These are phyloP conservation scores for Penicillium sp. DNA, from an alignment of 2,329 filamentous ascomycete species.

Conservation along the genomic window DNA sequence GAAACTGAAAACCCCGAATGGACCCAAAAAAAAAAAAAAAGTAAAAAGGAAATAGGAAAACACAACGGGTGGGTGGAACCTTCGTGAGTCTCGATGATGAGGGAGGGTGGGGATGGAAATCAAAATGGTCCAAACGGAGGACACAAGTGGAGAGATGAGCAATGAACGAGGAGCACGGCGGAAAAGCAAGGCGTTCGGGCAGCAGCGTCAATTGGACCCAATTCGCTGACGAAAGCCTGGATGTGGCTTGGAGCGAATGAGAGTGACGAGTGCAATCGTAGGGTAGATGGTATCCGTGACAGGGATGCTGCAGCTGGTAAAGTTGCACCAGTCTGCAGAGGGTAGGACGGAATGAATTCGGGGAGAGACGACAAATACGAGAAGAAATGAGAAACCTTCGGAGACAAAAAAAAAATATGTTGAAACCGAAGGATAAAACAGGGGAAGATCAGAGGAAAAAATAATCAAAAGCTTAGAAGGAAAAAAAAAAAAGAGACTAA, in stretches of 20 bases:
- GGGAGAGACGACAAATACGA: neutral
- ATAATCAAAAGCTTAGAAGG: neutral
- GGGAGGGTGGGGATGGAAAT: slow-evolving; percentile 27
- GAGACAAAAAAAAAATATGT: neutral
- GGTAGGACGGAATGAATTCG: slow-evolving; percentile 10
- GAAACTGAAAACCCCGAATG: slow-evolving; percentile 2
- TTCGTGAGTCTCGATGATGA: slow-evolving; percentile 23
- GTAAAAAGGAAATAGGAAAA: slow-evolving; percentile 2
- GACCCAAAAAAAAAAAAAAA: neutral
- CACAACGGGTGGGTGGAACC: slow-evolving; percentile 17
- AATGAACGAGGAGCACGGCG: slow-evolving; percentile 27
- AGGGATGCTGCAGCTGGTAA: slow-evolving; percentile 32
- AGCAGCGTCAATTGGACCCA: slow-evolving; percentile 32
- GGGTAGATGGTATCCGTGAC: slow-evolving; percentile 30
- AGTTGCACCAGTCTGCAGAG: slow-evolving; percentile 26
- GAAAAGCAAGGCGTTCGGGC: slow-evolving; percentile 38
- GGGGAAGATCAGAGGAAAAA: neutral
- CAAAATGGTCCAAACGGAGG: slow-evolving; percentile 24
- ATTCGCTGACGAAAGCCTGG: slow-evolving; percentile 30
- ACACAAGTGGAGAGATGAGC: slow-evolving; percentile 16
- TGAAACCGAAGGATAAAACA: neutral
- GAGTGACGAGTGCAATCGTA: slow-evolving; percentile 22
- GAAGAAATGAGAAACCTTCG: neutral
- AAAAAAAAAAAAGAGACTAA: neutral
- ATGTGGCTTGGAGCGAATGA: slow-evolving; percentile 30